Base-by-base conservation (phyloP, 371 early-diverging fungal genomes). In the Umbelopsis sp. region DNA sequence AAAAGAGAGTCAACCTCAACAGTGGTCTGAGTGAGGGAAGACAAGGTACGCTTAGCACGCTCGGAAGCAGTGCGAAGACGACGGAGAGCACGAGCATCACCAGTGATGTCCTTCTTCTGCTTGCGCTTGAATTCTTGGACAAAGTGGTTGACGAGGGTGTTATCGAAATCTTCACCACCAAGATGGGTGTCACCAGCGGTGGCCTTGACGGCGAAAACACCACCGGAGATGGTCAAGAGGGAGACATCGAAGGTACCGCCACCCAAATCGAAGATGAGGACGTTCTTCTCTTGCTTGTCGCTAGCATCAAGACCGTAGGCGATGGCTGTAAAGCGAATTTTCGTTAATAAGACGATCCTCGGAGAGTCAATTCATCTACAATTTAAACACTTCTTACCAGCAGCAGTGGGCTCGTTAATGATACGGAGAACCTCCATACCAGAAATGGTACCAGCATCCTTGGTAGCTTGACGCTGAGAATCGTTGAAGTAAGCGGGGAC, bases 191-290 rank as follows among this genome's bases (percentile, higher is more conserved):
- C 94, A 80, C 98, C 98, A 75, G 89, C 86, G 71, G 94, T 94
- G 25, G 95, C 88, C 75, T 91, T 77, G 51, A 94, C 95, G 77
- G 92, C 94, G 76, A 95, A 94, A 68, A 93, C 89, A 78, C 92
- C 94, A 76, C 92, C 91, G 67, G 94, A 93, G 72, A 94, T 94
- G 66, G 93, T 91, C 64, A 96, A 79, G 38, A 95, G 84, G 35
- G 96, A 95, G 41, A 98, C 92, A 87, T 98, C 97, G 77, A 96
- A 93, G 51, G 97, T 96, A 84, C 97, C 98, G 84, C 98, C 98
- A 80, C 98, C 98, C 72, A 96, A 84, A 84, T 98, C 98, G 74
- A 91, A 96, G 57, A 98, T 94, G 65, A 96, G 87, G 25, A 94
- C 85, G 67, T 86, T 91, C 74, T 86, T 84, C 70, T 94, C 94